Evolutionary conservation across 2,329 filamentous ascomycete species (phyloP).

Genomic region (Cadophora gregata): DNA sequence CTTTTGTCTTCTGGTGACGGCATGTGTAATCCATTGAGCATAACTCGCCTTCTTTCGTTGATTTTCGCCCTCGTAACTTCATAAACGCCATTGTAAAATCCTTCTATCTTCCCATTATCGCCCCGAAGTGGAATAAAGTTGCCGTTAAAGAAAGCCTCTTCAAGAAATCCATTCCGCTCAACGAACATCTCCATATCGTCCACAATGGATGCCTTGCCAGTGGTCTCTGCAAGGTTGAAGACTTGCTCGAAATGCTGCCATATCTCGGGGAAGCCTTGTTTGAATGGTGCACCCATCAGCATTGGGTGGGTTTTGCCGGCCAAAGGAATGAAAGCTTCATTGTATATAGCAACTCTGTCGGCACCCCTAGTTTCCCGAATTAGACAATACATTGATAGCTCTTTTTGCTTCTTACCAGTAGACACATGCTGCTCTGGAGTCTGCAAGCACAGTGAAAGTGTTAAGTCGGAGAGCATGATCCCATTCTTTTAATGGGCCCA

Average conservation of each 20-base stretch:
- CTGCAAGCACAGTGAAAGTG: slow-evolving; percentile 35
- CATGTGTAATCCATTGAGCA: slow-evolving; percentile 35
- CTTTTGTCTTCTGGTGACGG: slow-evolving; percentile 22
- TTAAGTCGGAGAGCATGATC: slow-evolving; percentile 33
- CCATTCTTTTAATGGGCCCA: slow-evolving; percentile 37
- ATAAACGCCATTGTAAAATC: slow-evolving; percentile 37
- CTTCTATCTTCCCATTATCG: slow-evolving; percentile 35
- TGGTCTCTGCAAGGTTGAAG: slow-evolving; percentile 33
- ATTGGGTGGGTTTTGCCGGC: slow-evolving; percentile 36
- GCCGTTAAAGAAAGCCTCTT: slow-evolving; percentile 41
- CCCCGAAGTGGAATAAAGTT: slow-evolving; percentile 39
- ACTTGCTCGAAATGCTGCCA: slow-evolving; percentile 28
- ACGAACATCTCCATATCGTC: slow-evolving; percentile 38
- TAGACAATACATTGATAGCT: neutral
- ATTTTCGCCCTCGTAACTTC: slow-evolving; percentile 39
- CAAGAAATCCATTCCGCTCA: slow-evolving; percentile 35
- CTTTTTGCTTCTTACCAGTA: slow-evolving; percentile 33
- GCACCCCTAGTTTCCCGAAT: slow-evolving; percentile 31
- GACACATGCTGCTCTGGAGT: slow-evolving; percentile 34
- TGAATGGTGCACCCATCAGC: slow-evolving; percentile 35
- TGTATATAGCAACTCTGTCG: slow-evolving; percentile 38
- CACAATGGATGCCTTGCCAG: slow-evolving; percentile 33
- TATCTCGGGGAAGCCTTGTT: slow-evolving; percentile 35
- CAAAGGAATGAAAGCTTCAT: slow-evolving; percentile 37
- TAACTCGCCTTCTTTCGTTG: slow-evolving; percentile 33